These are phyloP conservation scores for Graphium sp. DNA, from an alignment of 2,329 filamentous ascomycete species.

Conservation along the genomic window DNA sequence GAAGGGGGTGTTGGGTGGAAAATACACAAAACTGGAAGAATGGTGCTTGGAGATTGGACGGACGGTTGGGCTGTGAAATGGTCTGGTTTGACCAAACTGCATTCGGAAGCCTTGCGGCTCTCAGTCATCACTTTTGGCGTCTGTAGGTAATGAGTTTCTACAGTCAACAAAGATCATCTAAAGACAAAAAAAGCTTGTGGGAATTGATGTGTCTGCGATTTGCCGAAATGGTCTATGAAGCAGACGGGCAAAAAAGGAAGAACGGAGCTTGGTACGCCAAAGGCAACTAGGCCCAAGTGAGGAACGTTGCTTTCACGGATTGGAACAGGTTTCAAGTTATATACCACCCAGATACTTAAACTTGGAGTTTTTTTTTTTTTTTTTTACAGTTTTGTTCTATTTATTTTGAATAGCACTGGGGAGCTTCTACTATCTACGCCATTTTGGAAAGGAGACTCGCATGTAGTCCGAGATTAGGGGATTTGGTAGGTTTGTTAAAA, in stretches of 20 bases:
- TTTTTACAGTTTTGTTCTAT: constrained; percentile 1
- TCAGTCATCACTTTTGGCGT: constrained; percentile 49
- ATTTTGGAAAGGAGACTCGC: too few species aligned
- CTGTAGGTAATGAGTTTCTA: constrained; percentile 45
- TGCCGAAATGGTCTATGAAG: neutral
- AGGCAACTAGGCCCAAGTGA: too few species aligned
- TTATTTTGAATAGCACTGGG: too few species aligned
- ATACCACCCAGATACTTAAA: constrained; percentile 2
- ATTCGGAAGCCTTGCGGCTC: constrained; percentile 48
- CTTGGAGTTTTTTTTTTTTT: constrained; percentile 1
- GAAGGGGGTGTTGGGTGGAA: constrained; percentile 1
- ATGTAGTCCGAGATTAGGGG: too few species aligned
- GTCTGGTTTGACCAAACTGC: constrained; percentile 46
- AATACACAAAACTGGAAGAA: neutral
- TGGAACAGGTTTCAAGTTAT: too few species aligned
- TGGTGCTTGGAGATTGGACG: neutral
- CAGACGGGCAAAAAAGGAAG: too few species aligned
- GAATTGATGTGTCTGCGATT: too few species aligned
- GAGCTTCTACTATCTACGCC: too few species aligned
- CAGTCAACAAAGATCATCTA: constrained; percentile 35
- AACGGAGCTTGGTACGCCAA: too few species aligned
- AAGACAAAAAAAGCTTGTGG: constrained; percentile 18
- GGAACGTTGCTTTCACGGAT: too few species aligned
- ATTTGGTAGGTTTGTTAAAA: too few species aligned
- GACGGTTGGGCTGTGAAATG: constrained; percentile 25